These are phyloP conservation scores for Alternaria ethzedia DNA, from an alignment of 2,329 filamentous ascomycete species.

Conservation along the genomic window DNA sequence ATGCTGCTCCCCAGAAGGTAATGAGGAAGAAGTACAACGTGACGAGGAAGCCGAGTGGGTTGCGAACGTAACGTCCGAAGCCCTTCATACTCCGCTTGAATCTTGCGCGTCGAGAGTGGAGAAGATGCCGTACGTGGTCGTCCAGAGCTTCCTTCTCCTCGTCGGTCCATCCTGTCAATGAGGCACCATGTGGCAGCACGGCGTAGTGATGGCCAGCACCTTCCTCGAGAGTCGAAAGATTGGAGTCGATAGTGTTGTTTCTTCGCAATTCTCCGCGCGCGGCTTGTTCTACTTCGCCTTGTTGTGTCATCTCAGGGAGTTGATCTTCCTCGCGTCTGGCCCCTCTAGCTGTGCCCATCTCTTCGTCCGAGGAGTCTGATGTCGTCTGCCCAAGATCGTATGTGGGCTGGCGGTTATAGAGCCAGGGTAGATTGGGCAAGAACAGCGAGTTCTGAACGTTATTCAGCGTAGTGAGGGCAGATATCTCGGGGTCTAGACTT, in stretches of 20 bases:
- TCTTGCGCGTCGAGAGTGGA: slow-evolving; percentile 78
- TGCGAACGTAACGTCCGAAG: slow-evolving; percentile 77
- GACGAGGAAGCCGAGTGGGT: slow-evolving; percentile 79
- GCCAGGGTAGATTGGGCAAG: slow-evolving; percentile 75
- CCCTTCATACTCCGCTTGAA: slow-evolving; percentile 81
- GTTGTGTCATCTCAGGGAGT: slow-evolving; percentile 25
- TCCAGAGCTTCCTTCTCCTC: slow-evolving; percentile 78
- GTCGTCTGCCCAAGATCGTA: slow-evolving; percentile 69
- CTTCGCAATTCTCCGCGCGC: slow-evolving; percentile 21
- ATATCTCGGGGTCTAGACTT: slow-evolving; percentile 76
- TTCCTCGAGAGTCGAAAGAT: slow-evolving; percentile 42
- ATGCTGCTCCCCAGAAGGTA: slow-evolving; percentile 82
- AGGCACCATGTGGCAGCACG: slow-evolving; percentile 76
- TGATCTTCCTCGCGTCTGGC: slow-evolving; percentile 20
- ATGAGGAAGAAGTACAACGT: slow-evolving; percentile 88
- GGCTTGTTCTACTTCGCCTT: slow-evolving; percentile 21
- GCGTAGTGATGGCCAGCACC: slow-evolving; percentile 71
- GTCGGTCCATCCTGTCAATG: slow-evolving; percentile 75
- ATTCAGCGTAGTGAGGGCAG: slow-evolving; percentile 80
- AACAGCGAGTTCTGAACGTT: slow-evolving; percentile 95
- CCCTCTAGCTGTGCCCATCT: slow-evolving; percentile 19
- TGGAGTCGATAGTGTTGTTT: slow-evolving; percentile 40
- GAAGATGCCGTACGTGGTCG: slow-evolving; percentile 84
- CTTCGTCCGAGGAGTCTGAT: slow-evolving; percentile 40
- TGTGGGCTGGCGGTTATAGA: slow-evolving; percentile 77